Percentiles rank a stretch among this genome's conserved stretches.
Conservation (phyloP, 257 asterid genomes). For the Cordia subcordata region DNA sequence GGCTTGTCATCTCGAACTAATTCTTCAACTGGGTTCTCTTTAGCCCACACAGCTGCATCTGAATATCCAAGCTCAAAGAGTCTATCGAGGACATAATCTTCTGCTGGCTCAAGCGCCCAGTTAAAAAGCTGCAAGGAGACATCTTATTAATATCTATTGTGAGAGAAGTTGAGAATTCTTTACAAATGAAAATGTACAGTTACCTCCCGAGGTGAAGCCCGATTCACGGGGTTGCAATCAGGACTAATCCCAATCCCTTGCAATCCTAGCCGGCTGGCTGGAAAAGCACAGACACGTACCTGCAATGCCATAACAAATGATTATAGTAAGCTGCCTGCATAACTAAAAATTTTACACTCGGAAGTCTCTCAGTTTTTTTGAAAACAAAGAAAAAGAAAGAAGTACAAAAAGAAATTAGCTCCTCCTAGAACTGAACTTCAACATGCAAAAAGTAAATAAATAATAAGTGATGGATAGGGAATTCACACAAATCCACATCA, state of each 20-base stretch:
- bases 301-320: slow-evolving; percentile 17
- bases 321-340: too few relatives aligned
- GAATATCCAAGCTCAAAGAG: slow-evolving; percentile 73
- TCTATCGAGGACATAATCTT: slow-evolving; percentile 69
- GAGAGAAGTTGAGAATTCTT: not conserved
- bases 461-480: too few relatives aligned
- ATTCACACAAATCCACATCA: too few relatives aligned
- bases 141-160: not conserved
- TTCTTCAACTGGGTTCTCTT: slow-evolving; percentile 59
- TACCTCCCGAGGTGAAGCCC: slow-evolving; percentile 83
- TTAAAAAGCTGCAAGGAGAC: slow-evolving; percentile 53
- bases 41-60: slow-evolving; percentile 87
- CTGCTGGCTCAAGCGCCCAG: slow-evolving; percentile 99
- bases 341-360: too few relatives aligned
- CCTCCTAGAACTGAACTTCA: too few relatives aligned
- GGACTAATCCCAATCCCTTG: slow-evolving; percentile 93
- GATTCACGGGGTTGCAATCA: slow-evolving; percentile 81
- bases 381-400: too few relatives aligned
- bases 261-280: slow-evolving; percentile 64
- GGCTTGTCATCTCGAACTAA: slow-evolving; percentile 45
- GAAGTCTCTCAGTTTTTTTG: too few relatives aligned
- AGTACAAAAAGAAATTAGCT: too few relatives aligned
- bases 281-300: slow-evolving; percentile 95
- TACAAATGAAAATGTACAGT: not conserved
- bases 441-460: too few relatives aligned